Percentiles rank a stretch among this genome's conserved stretches.
Evolutionary conservation across 1,284 basidiomycete genomes (phyloP).

Genomic region (Macrocystidia cucumis): DNA sequence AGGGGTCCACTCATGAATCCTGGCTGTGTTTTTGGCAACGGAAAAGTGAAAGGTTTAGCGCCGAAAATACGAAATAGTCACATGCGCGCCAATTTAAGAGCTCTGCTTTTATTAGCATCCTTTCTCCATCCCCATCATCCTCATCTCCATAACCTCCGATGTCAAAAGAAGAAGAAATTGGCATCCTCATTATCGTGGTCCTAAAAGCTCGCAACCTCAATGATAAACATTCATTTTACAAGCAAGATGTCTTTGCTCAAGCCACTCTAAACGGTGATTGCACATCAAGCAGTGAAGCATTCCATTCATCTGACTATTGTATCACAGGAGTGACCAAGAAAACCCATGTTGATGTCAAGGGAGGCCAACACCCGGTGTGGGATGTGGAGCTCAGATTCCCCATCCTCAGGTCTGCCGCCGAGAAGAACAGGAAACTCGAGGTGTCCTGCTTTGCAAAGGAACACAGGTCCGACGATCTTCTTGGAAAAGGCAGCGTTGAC

Average conservation of each 20-base stretch:
- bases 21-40: no score
- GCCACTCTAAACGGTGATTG: slow-evolving; percentile 35
- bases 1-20: no score
- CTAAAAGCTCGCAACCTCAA: slow-evolving; percentile 67
- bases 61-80: no score
- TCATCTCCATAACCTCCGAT: no score
- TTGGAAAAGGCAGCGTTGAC: slow-evolving; percentile 58
- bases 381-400: slow-evolving; percentile 64
- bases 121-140: no score
- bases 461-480: slow-evolving; percentile 44
- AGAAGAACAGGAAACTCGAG: slow-evolving; percentile 48
- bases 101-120: no score
- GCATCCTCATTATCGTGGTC: slow-evolving; percentile 66
- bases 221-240: slow-evolving; percentile 68
- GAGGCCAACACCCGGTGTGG: slow-evolving; percentile 75
- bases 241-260: slow-evolving; percentile 66
- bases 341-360: slow-evolving; percentile 58
- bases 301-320: background rate
- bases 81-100: no score
- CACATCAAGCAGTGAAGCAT: background rate
- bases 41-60: no score
- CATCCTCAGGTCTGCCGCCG: slow-evolving; percentile 35
- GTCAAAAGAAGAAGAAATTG: slow-evolving; percentile 36
- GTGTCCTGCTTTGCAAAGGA: slow-evolving; percentile 63
- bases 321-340: slow-evolving; percentile 38